Evolutionary conservation across 2,329 filamentous ascomycete species (phyloP).

Genomic region (Ascochyta koolunga): DNA sequence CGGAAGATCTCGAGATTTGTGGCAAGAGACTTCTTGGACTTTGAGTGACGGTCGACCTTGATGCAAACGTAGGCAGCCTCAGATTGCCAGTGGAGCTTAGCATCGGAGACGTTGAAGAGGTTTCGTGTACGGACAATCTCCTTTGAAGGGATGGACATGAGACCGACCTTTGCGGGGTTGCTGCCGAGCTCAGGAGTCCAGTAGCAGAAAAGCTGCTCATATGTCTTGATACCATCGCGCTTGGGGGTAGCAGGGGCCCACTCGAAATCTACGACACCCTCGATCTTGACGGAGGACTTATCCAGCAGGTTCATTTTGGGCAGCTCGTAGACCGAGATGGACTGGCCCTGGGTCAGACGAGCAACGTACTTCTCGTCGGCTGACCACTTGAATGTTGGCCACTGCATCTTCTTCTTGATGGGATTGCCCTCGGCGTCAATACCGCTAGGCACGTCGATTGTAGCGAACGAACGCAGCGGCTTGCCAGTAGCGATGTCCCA

Average conservation of each 20-base stretch:
- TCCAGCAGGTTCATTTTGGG: slow-evolving; percentile 88
- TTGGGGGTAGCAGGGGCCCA: slow-evolving; percentile 87
- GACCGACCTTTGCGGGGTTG: slow-evolving; percentile 94
- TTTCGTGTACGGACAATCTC: slow-evolving; percentile 93
- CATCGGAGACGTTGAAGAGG: slow-evolving; percentile 96
- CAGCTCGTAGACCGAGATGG: slow-evolving; percentile 89
- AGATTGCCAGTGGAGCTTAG: slow-evolving; percentile 98
- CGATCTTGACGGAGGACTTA: slow-evolving; percentile 93
- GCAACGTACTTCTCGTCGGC: slow-evolving; percentile 97
- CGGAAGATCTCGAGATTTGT: slow-evolving; percentile 99
- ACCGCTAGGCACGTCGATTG: slow-evolving; percentile 76
- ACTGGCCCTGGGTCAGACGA: slow-evolving; percentile 82
- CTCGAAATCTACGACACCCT: slow-evolving; percentile 96
- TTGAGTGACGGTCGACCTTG: slow-evolving; percentile 98
- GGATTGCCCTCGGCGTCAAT: slow-evolving; percentile 67
- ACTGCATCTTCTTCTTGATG: slow-evolving; percentile 90
- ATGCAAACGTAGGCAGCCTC: slow-evolving; percentile 93
- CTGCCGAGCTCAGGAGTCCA: slow-evolving; percentile 98
- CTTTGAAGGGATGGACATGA: slow-evolving; percentile 96
- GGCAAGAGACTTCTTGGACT: slow-evolving; percentile 97
- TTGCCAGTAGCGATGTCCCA: slow-evolving; percentile 94
- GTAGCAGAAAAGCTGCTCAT: slow-evolving; percentile 97
- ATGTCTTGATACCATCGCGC: slow-evolving; percentile 84
- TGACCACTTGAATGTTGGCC: slow-evolving; percentile 99
- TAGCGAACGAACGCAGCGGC: slow-evolving; percentile 90